Base-by-base conservation (phyloP, 495 filamentous ascomycete genomes). In the Rostrohypoxylon terebratum region DNA sequence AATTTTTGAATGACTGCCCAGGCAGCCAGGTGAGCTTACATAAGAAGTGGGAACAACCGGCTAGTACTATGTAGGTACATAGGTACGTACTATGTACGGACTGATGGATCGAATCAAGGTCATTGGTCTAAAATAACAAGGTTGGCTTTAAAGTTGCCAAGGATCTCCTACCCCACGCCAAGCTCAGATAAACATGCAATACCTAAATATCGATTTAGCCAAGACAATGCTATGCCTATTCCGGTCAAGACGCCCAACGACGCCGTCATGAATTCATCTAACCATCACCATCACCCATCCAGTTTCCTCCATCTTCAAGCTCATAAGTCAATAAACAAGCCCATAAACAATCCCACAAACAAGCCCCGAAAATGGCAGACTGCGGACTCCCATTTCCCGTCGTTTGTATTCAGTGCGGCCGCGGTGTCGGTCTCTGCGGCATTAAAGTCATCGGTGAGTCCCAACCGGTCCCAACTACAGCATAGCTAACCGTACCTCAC, bases 221-320 rank as follows among this genome's bases (percentile, higher is more conserved):
- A 45, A 45, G 42, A 18, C 42, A 45, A 45, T 4, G 53, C 67
- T 47, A 74, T 74, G 36, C 51, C 69, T 3, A 85, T 91, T 75
- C 91, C 90, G 2, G 83, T 83, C 44, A 78, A 81, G 47, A 74
- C 85, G 14, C 85, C 85, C 0, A 81, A 85, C 48, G 87, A 90
- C 66, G 85, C 93, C 18, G 78, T 93, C 3, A 93, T 92, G 77
- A 81, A 89, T 53, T 93, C 91, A 64, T 88, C 91, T 1, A 92
- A 92, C 70, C 70, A 78, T 4, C 77, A 45, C 47, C 92, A n/a
- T n/a, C n/a, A n/a, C n/a, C n/a, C n/a, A 0, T 92, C 71, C 71
- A 69, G 79, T 9, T 79, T 94, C 34, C 38, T 54, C 34, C 21
- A 16, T 10, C 44, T n/a, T 60, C 73, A 38, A 71, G 78, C 2